Conservation (phyloP, 495 filamentous ascomycete genomes). For the Lasiosphaeria ovina region DNA sequence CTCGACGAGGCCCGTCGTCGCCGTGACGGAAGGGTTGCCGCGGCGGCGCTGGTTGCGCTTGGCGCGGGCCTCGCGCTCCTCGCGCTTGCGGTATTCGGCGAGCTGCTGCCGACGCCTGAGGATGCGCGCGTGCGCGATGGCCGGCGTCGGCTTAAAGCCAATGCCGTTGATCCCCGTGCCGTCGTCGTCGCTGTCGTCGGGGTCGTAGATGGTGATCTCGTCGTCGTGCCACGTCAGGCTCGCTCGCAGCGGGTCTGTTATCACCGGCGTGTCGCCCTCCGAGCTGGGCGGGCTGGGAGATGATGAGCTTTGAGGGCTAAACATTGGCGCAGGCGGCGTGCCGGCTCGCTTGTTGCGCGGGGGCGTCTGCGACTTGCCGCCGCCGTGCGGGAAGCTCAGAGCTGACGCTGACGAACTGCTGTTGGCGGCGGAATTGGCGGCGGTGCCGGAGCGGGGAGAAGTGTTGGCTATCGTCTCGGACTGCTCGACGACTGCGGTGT, state of each 20-base stretch:
- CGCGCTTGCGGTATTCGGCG: slow-evolving; percentile 75
- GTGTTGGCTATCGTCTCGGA: slow-evolving; percentile 23
- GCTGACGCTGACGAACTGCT: slow-evolving; percentile 17
- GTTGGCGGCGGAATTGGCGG: slow-evolving; percentile 11
- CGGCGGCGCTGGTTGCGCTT: slow-evolving; percentile 65
- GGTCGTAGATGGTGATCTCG: slow-evolving; percentile 81
- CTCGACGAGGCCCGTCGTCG: slow-evolving; percentile 13
- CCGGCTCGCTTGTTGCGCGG: slow-evolving; percentile 40
- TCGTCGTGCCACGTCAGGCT: slow-evolving; percentile 77
- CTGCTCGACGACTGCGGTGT: slow-evolving; percentile 29
- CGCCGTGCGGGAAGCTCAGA: slow-evolving; percentile 16
- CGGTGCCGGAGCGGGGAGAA: background rate
- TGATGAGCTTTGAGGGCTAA: slow-evolving; percentile 18
- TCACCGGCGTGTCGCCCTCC: slow-evolving; percentile 19
- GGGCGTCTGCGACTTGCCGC: slow-evolving; percentile 28
- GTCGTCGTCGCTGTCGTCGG: slow-evolving; percentile 70
- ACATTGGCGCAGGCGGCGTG: slow-evolving; percentile 42
- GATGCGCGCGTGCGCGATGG: slow-evolving; percentile 71
- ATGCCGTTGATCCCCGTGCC: slow-evolving; percentile 85
- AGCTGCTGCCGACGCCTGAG: slow-evolving; percentile 79
- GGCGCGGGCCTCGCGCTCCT: slow-evolving; percentile 79
- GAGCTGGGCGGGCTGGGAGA: slow-evolving; percentile 1
- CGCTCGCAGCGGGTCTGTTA: slow-evolving; percentile 51
- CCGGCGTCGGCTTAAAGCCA: slow-evolving; percentile 84
- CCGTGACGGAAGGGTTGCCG: slow-evolving; percentile 21